These are phyloP conservation scores for Teratosphaeria pseudoeucalypti DNA, from an alignment of 2,329 filamentous ascomycete species.

Conservation along the genomic window DNA sequence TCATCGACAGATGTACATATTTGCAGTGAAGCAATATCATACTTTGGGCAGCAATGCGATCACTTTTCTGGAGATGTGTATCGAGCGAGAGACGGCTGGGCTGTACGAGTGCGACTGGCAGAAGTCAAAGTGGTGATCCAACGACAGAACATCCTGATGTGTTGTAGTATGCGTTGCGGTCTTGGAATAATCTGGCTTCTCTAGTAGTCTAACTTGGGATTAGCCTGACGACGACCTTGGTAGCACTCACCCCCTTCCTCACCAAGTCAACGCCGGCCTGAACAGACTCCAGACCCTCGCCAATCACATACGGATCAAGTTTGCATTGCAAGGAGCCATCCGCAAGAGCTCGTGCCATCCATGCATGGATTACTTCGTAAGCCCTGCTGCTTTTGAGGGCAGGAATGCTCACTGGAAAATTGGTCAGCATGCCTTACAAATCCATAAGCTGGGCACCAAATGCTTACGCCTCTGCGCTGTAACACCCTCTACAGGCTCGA, in stretches of 20 bases:
- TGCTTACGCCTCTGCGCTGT: conserved; percentile 5
- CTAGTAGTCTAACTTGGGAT: not conserved
- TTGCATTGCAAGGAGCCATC: conserved; percentile 6
- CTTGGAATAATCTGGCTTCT: not conserved
- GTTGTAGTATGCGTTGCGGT: not conserved
- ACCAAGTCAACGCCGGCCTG: conserved; percentile 9
- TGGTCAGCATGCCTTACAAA: not conserved
- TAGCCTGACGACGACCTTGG: conserved; percentile 11
- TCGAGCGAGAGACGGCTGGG: not conserved
- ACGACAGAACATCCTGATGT: too few relatives aligned
- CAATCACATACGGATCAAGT: conserved; percentile 9
- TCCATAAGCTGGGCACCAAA: not conserved
- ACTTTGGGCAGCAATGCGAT: not conserved
- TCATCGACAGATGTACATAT: not conserved
- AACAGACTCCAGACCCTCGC: conserved; percentile 10
- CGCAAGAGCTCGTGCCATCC: conserved; percentile 8
- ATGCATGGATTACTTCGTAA: conserved; percentile 6
- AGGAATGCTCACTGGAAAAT: conserved; percentile 2
- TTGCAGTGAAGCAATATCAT: not conserved
- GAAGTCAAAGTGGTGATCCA: not conserved
- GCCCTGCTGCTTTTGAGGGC: conserved; percentile 1
- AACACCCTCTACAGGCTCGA: conserved; percentile 2
- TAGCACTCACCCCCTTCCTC: conserved; percentile 12
- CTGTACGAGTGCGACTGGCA: not conserved
- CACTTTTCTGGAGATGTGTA: not conserved